Percentiles rank a stretch among this genome's conserved stretches.
Evolutionary conservation across 2,329 filamentous ascomycete species (phyloP).

Genomic region (Hymenotorrendiella dingleyae): DNA sequence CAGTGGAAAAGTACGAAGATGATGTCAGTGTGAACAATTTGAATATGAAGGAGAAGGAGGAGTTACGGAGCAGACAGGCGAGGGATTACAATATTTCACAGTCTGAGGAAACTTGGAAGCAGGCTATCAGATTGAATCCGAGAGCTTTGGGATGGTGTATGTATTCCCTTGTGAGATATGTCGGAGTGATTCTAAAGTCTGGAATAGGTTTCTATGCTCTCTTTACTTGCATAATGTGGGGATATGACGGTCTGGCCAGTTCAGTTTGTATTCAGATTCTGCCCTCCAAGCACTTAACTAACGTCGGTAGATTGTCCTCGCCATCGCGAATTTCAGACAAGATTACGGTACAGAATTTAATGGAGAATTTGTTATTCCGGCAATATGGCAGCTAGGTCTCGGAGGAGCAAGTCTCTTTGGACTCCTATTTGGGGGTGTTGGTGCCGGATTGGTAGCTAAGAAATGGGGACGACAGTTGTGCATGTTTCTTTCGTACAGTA

Average conservation of each 20-base stretch:
- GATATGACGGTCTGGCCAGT: constrained; percentile 21
- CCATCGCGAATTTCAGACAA: constrained; percentile 15
- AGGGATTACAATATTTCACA: constrained; percentile 1
- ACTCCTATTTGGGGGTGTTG: constrained; percentile 15
- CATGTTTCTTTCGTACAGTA: constrained; percentile 18
- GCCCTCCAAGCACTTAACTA: not conserved
- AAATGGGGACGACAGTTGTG: constrained; percentile 18
- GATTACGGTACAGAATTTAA: constrained; percentile 16
- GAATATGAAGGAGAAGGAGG: not conserved
- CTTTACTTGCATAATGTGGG: constrained; percentile 23
- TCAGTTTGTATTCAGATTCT: constrained; percentile 9
- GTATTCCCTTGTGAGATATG: not conserved
- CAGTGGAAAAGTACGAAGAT: too few species aligned
- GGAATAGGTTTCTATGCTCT: constrained; percentile 14
- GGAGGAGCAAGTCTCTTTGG: constrained; percentile 14
- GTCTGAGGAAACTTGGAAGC: constrained; percentile 10
- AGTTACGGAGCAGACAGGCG: constrained; percentile 3
- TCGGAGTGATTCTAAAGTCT: not conserved
- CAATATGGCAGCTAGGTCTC: constrained; percentile 18
- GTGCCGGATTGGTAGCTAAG: constrained; percentile 14
- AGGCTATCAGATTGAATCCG: constrained; percentile 12
- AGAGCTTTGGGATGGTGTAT: constrained; percentile 17
- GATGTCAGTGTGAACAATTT: too few species aligned
- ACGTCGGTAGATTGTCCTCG: constrained; percentile 17
- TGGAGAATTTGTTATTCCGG: constrained; percentile 15